Evolutionary conservation across 768 basidiomycete genomes (phyloP), one percentile per base, ranked within the genome.

Genomic region (Rhodotorula paludigena): DNA sequence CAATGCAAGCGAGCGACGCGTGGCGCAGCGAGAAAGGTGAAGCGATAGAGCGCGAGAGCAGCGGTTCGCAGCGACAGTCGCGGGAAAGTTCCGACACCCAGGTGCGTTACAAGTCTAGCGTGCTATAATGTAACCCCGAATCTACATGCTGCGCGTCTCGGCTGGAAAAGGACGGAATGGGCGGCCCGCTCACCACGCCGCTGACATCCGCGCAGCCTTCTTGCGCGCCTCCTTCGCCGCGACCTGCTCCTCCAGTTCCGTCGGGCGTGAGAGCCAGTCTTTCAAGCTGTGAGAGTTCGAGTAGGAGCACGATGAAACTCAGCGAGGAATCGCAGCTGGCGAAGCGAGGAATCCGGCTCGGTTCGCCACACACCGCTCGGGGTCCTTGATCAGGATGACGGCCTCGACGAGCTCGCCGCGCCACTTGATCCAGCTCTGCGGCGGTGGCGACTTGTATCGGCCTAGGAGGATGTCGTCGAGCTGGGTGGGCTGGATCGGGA

Each of bases 361-460:
- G 41, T 11, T 41, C 41, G 47, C 15, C 9, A 45, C 60, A 30
- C 51, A 57, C 41, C 52, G 32, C 6, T 33, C 44, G 9, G 51
- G 41, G 33, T 44, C 11, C 52, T 42, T 44, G 33, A 54, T 36
- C 28, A 62, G 25, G 42, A 23, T 35, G 32, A 21, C 54, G 10
- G 62, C 62, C 20, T 63, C 62, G 47, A 63, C 36, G 25, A 63
- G 36, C 5, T 63, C 62, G 23, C 16, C 15, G 23, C 62, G 33
- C 35, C 36, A 63, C 36, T 55, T 56, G n/a, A 23, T 28, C 62
- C 62, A 63, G 21, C 42, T 45, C 52, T 18, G 23, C n/a, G 61
- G 61, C n/a, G 53, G 52, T 28, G 61, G 14, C 9, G 25, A 38
- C 16, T 28, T 28, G 61, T 62, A 62, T 35, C 30, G 30, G 5